A percentile compares a stretch with the other conserved stretches of the same genome.
These are phyloP conservation scores for Talaromyces sp. DNA, from an alignment of 2,329 filamentous ascomycete genomes.

Conservation along the genomic window DNA sequence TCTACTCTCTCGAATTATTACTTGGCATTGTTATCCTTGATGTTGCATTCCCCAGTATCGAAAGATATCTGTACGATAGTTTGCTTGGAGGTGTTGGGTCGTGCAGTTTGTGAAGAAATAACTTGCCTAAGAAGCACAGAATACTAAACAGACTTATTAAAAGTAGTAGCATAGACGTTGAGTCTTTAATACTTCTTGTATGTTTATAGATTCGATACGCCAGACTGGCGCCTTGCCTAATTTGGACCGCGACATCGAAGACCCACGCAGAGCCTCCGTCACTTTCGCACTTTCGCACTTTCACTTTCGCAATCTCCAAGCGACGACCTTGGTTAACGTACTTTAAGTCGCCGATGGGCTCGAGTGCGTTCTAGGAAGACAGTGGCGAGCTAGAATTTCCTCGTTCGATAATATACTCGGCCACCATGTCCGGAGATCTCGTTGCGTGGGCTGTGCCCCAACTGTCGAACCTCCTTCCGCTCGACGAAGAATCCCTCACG, in stretches of 20 bases:
- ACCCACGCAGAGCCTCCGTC: background rate
- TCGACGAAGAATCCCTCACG: slow-evolving; percentile 77
- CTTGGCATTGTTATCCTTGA: background rate
- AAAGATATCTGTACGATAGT: background rate
- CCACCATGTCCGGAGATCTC: slow-evolving; percentile 28
- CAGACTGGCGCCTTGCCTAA: background rate
- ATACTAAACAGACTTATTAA: background rate
- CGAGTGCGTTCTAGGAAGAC: background rate
- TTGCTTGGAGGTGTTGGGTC: background rate
- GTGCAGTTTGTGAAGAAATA: background rate
- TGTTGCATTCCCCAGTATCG: background rate
- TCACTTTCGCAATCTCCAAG: background rate
- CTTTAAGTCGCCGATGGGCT: background rate
- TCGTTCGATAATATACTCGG: background rate
- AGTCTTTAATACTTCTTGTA: background rate
- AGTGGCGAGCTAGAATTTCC: background rate
- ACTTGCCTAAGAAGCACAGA: background rate
- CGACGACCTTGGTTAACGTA: background rate
- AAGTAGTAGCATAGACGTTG: background rate
- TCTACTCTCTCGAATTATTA: background rate
- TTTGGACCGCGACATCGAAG: background rate
- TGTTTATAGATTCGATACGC: background rate
- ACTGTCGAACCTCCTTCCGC: slow-evolving; percentile 71
- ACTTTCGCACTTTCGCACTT: background rate
- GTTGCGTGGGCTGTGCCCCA: slow-evolving; percentile 60